Evolutionary conservation across 2,329 filamentous ascomycete genomes (phyloP), one percentile per base, ranked within the genome.

Genomic region (Hortaea sp.): DNA sequence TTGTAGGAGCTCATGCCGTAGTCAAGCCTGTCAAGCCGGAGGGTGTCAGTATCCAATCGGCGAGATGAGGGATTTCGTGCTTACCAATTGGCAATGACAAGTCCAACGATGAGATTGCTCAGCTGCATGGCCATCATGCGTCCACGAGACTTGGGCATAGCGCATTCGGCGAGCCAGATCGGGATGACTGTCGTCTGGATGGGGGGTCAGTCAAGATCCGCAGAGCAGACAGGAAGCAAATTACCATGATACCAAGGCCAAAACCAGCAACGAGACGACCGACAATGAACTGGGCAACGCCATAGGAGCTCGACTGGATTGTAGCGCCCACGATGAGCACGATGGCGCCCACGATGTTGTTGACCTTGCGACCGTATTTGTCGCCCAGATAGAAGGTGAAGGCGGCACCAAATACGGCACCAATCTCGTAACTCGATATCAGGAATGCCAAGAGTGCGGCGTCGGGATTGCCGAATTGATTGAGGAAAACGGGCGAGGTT

Each of bases 391-490:
- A n/a, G 41, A 43, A 42, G 39, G 34, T 35, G 28, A 31, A 6
- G 29, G 39, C 10, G 12, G 45, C 45, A 12, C 45, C 45, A 34
- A 43, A 11, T 27, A 47, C 27, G 7, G 45, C 45, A n/a, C 45
- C 45, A 20, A 47, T 41, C 20, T 47, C 45, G 40, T 47, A 47
- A 7, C 20, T n/a, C 6, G 45, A 42, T 7, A 43, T 34, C 4
- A 47, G 32, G 28, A 43, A 43, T n/a, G 40, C 45, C 20, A 47
- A 27, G 28, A 47, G 45, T 10, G 41, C 38, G 13, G 45, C 32
- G 28, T 39, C 43, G 13, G 45, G 45, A 38, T 47, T 42, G 40
- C 45, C 45, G 39, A 46, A 46, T 29, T 46, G 44, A 28, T 46
- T 28, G n/a, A 46, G 20, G 20, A 46, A 46, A 10, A 34, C 44